A percentile compares a stretch with the other conserved stretches of the same genome.
These are phyloP conservation scores for Aureobasidium sp. DNA, from an alignment of 2,329 filamentous ascomycete species.

Conservation along the genomic window DNA sequence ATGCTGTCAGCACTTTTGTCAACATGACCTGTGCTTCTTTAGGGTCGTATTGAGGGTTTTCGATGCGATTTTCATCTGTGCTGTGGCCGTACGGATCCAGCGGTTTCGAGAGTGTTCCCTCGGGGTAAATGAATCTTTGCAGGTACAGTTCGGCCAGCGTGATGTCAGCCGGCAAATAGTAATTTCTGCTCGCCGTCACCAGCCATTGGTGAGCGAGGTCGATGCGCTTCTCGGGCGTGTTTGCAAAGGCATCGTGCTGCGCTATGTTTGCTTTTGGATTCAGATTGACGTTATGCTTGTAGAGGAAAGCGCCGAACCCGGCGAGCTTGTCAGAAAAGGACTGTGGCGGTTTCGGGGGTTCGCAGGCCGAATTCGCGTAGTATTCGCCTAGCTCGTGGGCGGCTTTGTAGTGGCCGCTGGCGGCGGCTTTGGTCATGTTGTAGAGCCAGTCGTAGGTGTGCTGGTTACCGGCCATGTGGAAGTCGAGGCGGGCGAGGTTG, in stretches of 20 bases:
- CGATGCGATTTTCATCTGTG: conserved; percentile 20
- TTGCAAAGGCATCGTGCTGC: conserved; percentile 24
- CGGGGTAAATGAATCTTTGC: conserved; percentile 18
- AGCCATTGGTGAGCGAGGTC: conserved; percentile 26
- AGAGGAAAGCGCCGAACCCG: neutral
- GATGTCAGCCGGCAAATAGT: conserved; percentile 26
- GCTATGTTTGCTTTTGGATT: conserved; percentile 22
- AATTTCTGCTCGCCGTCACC: conserved; percentile 16
- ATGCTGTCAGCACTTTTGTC: neutral
- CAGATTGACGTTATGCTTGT: neutral
- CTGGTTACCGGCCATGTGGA: conserved; percentile 20
- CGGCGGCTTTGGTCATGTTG: conserved; percentile 40
- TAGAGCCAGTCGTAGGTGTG: conserved; percentile 35
- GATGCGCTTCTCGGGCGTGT: conserved; percentile 21
- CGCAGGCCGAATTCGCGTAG: conserved; percentile 25
- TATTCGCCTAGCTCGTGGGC: conserved; percentile 33
- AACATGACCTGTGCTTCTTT: conserved; percentile 17
- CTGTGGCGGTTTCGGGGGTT: neutral
- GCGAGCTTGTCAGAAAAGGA: neutral
- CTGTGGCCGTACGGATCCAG: conserved; percentile 20
- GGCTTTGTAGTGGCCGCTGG: conserved; percentile 33
- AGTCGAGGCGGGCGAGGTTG: conserved; percentile 27
- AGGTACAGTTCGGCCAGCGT: conserved; percentile 22
- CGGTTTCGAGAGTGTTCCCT: neutral
- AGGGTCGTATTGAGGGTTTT: conserved; percentile 22